Evolutionary conservation across 1,284 basidiomycete genomes (phyloP), one percentile per base, ranked within the genome.

Genomic region (Limonomyces culmigenus): DNA sequence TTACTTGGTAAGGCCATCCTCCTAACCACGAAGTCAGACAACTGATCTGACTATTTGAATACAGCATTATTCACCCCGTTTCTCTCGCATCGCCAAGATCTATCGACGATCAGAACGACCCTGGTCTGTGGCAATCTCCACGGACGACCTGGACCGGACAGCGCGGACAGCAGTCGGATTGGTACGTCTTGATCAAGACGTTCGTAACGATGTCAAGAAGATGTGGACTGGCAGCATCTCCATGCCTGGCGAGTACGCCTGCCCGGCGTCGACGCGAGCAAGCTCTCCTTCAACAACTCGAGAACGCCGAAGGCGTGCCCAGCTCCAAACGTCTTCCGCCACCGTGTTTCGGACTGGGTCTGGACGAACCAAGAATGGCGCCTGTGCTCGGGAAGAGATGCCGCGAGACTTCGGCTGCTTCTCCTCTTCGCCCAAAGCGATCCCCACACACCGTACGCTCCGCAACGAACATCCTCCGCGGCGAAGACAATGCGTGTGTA

Each of bases 1-100:
- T 18, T 69, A 65, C 44, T 57, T 64, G 42, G 83, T 84, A 37
- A 38, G 64, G 49, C 14, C 19, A 19, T 39, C 18, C 32, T 29
- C 12, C 30, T 38, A 38, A n/a, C 40, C 29, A 32, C 32, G 31
- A 23, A 31, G 29, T 20, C 10, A 16, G n/a, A n/a, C n/a, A n/a
- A n/a, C n/a, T n/a, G n/a, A n/a, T n/a, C 25, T 27, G 10, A 27
- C 25, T 12, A 6, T 27, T 11, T 17, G n/a, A 13, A 30, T 2
- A 11, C 45, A 87, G 79, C 63, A 74, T 42, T 89, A 88, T 47
- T 83, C 83, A 46, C 60, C 88, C 3, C 75, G 87, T 4, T 91
- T 83, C 53, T 83, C 87, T 0, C 65, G 87, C 31, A 60, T 88
- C 17, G 59, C 64, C 19, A 87, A 86, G 48, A 56, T 77, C 3